Evolutionary conservation across 1,284 basidiomycete genomes (phyloP).

Genomic region (Trichosporon faecale): DNA sequence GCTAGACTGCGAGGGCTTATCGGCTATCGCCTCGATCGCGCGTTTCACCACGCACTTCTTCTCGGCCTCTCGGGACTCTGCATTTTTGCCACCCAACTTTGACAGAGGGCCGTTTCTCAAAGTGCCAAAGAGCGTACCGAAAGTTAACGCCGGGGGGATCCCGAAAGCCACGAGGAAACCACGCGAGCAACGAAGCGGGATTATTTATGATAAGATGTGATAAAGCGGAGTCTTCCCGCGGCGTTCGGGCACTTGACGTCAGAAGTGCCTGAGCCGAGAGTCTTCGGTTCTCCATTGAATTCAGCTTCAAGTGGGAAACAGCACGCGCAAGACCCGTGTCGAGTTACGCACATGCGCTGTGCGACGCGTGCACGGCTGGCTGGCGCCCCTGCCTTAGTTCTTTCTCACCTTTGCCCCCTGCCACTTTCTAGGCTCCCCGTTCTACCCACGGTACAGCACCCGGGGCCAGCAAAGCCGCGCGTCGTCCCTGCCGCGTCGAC

Average conservation of each 20-base stretch:
- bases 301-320: not conserved
- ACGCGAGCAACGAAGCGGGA: not conserved
- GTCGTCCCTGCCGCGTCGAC: not conserved
- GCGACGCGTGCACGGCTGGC: not conserved
- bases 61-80: not conserved
- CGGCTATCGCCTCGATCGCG: not conserved
- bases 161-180: not conserved
- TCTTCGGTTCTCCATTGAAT: not conserved
- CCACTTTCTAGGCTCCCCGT: not conserved
- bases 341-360: not conserved
- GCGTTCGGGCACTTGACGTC: not conserved
- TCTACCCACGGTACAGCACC: no score
- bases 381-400: not conserved
- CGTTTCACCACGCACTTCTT: not conserved
- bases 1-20: not conserved
- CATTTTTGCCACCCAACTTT: not conserved
- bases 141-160: not conserved
- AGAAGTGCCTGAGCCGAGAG: not conserved
- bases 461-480: not conserved
- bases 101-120: not conserved
- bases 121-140: not conserved
- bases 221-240: not conserved
- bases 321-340: not conserved
- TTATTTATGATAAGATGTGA: constrained; percentile 6
- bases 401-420: not conserved